Evolutionary conservation across 2,329 filamentous ascomycete genomes (phyloP).

Genomic region (Pseudogymnoascus sp.): DNA sequence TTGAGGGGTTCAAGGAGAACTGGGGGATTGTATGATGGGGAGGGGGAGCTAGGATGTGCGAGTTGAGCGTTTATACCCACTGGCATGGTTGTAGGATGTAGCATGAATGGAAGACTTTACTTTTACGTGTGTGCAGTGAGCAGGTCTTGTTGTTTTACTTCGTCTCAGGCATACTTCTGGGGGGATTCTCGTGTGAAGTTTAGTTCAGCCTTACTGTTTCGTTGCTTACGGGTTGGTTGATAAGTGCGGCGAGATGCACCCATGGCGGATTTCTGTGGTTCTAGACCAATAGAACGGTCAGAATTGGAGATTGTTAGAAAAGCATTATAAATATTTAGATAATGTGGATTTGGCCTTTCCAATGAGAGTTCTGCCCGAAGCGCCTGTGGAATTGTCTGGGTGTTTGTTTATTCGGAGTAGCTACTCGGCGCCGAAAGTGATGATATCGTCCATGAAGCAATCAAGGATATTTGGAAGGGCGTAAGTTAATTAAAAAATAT

Average conservation of each 20-base stretch:
- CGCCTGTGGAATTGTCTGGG: not conserved
- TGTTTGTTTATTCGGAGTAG: not conserved
- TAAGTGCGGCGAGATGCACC: not conserved
- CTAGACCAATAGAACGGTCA: not conserved
- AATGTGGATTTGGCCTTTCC: not conserved
- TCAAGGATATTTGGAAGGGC: not conserved
- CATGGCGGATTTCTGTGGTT: not conserved
- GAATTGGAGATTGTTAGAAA: not conserved
- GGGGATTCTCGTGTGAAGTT: not conserved
- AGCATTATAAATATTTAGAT: not conserved
- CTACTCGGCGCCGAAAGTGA: not conserved
- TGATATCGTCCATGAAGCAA: not conserved
- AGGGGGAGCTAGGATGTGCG: conserved; percentile 19
- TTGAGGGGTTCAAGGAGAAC: conserved; percentile 25
- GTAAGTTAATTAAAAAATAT: not conserved
- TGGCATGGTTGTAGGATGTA: conserved; percentile 4
- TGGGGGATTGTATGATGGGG: conserved; percentile 21
- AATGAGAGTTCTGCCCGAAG: not conserved
- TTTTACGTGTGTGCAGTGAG: not conserved
- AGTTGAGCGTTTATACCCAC: conserved; percentile 6
- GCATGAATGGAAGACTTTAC: not conserved
- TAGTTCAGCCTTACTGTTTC: no score
- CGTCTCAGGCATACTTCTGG: not conserved
- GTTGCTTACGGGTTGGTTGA: not conserved
- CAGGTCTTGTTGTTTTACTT: not conserved